Percentiles rank a stretch among this genome's conserved stretches.
These are phyloP conservation scores for Rhipidocladum racemiflorum DNA, from an alignment of 176 grass and related monocot genomes.

Conservation along the genomic window DNA sequence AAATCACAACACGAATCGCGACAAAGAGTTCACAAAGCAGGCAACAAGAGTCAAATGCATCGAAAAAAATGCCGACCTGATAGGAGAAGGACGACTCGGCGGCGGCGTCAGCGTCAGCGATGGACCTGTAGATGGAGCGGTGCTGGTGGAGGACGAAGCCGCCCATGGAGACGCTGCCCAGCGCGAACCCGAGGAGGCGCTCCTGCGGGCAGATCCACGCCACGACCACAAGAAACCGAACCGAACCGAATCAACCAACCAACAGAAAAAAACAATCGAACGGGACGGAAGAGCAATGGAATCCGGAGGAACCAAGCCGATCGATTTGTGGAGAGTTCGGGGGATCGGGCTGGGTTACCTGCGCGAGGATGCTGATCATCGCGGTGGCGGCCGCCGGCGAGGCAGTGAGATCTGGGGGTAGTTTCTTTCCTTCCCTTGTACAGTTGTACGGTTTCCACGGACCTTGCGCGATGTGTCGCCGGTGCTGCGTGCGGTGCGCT, in stretches of 20 bases:
- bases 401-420: neutral
- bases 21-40: neutral
- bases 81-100: constrained; percentile 5
- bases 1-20: neutral
- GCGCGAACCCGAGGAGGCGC: constrained; percentile 54
- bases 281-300: neutral
- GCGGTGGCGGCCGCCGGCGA: constrained; percentile 35
- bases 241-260: constrained; percentile 18
- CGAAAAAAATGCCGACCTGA: constrained; percentile 26
- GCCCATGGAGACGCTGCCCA: constrained; percentile 48
- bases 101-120: constrained; percentile 28
- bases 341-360: constrained; percentile 14
- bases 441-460: neutral
- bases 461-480: neutral
- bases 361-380: constrained; percentile 63
- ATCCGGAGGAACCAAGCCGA: neutral
- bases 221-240: neutral
- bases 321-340: neutral
- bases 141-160: constrained; percentile 52
- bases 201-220: constrained; percentile 48
- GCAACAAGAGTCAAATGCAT: neutral
- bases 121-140: constrained; percentile 42
- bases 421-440: neutral
- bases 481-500: neutral
- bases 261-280: neutral